A percentile compares a stretch with the other conserved stretches of the same genome.
phyloP scores from a whole-genome alignment of 495 filamentous ascomycete species.

The Hypoxylon intermedium region DNA sequence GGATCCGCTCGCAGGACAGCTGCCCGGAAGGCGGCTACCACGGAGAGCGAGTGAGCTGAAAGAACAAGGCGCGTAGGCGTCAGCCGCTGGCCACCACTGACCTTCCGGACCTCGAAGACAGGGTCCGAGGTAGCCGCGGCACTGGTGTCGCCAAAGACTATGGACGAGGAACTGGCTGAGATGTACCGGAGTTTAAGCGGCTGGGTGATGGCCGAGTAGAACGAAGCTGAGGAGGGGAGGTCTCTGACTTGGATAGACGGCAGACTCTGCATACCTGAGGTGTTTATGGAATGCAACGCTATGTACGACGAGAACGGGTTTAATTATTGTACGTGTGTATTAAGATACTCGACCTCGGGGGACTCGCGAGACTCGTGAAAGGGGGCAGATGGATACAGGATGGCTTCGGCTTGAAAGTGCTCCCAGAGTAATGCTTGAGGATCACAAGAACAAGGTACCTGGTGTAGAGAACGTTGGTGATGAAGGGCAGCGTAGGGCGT shows the following conservation, averaged over 20 bases:
- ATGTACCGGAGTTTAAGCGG: constrained; percentile 79
- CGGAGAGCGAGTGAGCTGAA: constrained; percentile 45
- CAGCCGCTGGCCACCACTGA: constrained; percentile 38
- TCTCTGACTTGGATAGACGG: constrained; percentile 69
- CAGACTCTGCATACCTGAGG: constrained; percentile 42
- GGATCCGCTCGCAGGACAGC: constrained; percentile 48
- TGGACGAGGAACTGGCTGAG: constrained; percentile 42
- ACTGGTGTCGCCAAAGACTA: constrained; percentile 44
- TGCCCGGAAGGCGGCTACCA: constrained; percentile 50
- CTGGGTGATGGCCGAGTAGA: constrained; percentile 77
- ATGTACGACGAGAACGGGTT: background rate
- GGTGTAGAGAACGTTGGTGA: too few relatives aligned
- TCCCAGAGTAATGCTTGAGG: background rate
- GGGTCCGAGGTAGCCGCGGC: constrained; percentile 33
- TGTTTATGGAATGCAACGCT: background rate
- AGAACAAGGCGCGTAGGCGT: constrained; percentile 50
- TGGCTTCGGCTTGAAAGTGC: too few relatives aligned
- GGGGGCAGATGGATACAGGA: too few relatives aligned
- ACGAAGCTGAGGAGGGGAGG: constrained; percentile 78
- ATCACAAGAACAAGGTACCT: background rate
- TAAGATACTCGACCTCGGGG: too few relatives aligned
- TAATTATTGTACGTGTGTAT: too few relatives aligned
- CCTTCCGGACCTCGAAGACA: constrained; percentile 49
- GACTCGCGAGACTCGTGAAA: background rate
- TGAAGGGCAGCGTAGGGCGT: background rate